Base-by-base conservation (phyloP, 768 basidiomycete species). In the Kondoa subrosea region DNA sequence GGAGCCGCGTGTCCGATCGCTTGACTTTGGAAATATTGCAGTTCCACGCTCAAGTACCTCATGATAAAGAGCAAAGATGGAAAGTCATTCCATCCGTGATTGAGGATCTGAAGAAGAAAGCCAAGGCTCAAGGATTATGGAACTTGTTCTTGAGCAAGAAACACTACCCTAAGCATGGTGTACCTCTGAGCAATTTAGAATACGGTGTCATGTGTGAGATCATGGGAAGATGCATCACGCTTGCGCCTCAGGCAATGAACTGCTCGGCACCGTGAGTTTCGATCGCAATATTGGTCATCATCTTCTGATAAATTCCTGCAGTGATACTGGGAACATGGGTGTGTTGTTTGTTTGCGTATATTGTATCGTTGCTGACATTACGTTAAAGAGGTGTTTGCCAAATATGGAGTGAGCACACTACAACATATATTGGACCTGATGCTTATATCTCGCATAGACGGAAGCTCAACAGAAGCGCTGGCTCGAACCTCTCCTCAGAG, bases 271-370 rank as follows among this genome's bases (percentile, higher is more conserved):
- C 93, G 32, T 69, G 29, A 40, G 68, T 40, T 21, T 25, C 16
- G 29, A 30, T 27, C 26, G 12, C 15, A 27, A 32, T 14, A 3
- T 68, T 3, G 2, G 34, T 16, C 40, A 50, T 56, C n/a, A 12
- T 27, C n/a, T n/a, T 30, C 17, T n/a, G 3, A 66, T 66, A 8
- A 3, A 21, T 29, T 30, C 17, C 30, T 63, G 12, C 50, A 34
- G 69, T 58, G 93, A 97, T 77, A 97, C 93, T 17, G 93, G 92
- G 1, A 96, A 96, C 77, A 96, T 96, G 91, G 91, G 90, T 89
- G 72, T 40, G 83, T 77, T 4, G 3, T 72, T 64, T 25, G 14
- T 12, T n/a, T 57, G 50, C 60, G 56, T 56, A 27, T 59, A 12
- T 34, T 40, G 29, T 58, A 25, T 21, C 31, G 31, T 56, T 29